Evolutionary conservation across 345 rosid genomes (phyloP), one percentile per base, ranked within the genome.

Genomic region (Salix viminalis): DNA sequence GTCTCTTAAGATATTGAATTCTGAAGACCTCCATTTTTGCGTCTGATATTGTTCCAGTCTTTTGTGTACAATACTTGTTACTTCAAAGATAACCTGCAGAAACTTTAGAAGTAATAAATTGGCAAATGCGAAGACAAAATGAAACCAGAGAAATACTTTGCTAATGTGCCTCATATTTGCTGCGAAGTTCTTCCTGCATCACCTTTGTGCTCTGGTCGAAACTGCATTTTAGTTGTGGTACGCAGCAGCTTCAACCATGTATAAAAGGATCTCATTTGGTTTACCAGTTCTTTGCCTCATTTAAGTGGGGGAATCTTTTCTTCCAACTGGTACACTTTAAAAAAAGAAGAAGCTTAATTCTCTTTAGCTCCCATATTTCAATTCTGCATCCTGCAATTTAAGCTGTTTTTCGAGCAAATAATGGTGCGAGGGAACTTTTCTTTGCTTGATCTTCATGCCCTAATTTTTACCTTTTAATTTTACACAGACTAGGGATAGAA

Each of bases 211-310:
- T 72, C 75, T 42, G 15, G 1, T 58, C 41, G 52, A 60, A 72
- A 37, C 67, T 11, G 52, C 52, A 60, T 14, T 36, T 52, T 8
- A 15, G 58, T 24, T 72, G 23, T 15, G 75, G 32, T 21, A 21
- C 21, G 32, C 65, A 46, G 72, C 72, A 69, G 72, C 72, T 69
- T 52, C 58, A 52, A 6, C 58, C 8, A 52, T 52, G 58, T 46
- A 19, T 21, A 21, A 2, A 52, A 52, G 19, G 58, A 52, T 52
- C 58, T 69, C 50, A 15, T 2, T 26, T 3, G 32, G 58, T 69
- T 44, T 7, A 14, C 16, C 28, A 13, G 58, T 44, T 69, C 36
- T 18, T 42, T 36, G 28, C 50, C 56, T 54, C 34, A 21, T 41
- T 46, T 7, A 4, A 42, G 18, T 7, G 52, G 34, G 6, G 6